A percentile compares a stretch with the other conserved stretches of the same genome.
These are phyloP conservation scores for Paragyromitra xinjiangensis DNA, from an alignment of 495 filamentous ascomycete genomes.

Conservation along the genomic window DNA sequence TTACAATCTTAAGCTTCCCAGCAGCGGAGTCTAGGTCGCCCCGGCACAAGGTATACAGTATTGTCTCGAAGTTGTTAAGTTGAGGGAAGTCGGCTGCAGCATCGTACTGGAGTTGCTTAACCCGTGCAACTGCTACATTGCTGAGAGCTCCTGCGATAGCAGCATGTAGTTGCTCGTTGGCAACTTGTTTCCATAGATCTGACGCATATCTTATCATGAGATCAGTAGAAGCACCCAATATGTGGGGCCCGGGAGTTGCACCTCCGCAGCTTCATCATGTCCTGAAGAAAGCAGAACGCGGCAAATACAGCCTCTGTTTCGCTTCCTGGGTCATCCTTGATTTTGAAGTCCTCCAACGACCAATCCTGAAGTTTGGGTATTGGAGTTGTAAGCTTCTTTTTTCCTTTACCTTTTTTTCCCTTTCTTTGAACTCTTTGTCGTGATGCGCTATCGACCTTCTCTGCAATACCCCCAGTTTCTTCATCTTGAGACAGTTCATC, in stretches of 20 bases:
- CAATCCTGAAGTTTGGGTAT: slow-evolving; percentile 53
- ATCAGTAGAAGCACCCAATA: slow-evolving; percentile 1
- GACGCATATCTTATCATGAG: background rate
- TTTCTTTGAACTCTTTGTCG: slow-evolving; percentile 28
- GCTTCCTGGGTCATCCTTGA: slow-evolving; percentile 59
- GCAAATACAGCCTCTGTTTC: slow-evolving; percentile 15
- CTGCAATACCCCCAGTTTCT: slow-evolving; percentile 32
- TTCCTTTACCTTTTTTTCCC: slow-evolving; percentile 59
- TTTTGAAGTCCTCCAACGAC: slow-evolving; percentile 62
- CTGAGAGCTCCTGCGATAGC: slow-evolving; percentile 61
- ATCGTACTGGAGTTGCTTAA: slow-evolving; percentile 57
- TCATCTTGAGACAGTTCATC: slow-evolving; percentile 38
- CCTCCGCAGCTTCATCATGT: slow-evolving; percentile 19
- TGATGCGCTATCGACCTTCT: slow-evolving; percentile 37
- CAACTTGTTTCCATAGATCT: slow-evolving; percentile 18
- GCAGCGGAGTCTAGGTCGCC: slow-evolving; percentile 11
- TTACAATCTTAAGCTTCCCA: slow-evolving; percentile 27
- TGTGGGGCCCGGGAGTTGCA: background rate
- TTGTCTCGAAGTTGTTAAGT: slow-evolving; percentile 9
- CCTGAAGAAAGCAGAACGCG: slow-evolving; percentile 21
- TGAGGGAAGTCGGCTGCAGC: slow-evolving; percentile 60
- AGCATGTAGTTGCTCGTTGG: background rate
- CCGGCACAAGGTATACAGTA: slow-evolving; percentile 2
- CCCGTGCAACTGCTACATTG: slow-evolving; percentile 59
- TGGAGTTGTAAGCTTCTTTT: slow-evolving; percentile 56